Evolutionary conservation across 2,329 filamentous ascomycete species (phyloP), one percentile per base, ranked within the genome.

Genomic region (Diplodia sapinea): DNA sequence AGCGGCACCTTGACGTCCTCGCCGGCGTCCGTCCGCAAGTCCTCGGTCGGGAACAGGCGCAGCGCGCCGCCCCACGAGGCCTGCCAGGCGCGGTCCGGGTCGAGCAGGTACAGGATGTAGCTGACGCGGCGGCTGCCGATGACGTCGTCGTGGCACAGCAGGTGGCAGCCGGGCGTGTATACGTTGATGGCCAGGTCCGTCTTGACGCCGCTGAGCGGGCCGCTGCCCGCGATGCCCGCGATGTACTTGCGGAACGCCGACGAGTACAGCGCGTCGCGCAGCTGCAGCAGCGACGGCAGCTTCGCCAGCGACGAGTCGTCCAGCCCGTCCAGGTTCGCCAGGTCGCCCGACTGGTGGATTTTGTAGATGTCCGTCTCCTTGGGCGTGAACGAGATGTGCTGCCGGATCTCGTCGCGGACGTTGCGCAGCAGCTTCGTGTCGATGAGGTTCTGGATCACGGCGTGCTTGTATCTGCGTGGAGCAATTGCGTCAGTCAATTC

Each of bases 361-460:
- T 96, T 97, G 87, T 99, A 99, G 74, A 99, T 99, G 79, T 99
- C 95, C 57, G 95, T 99, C 81, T 99, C 95, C 80, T 99, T 99
- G 73, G 94, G 94, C 13, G 95, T 97, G 82, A 99, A 99, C 72
- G 92, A 89, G 72, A 99, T 91, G 76, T 97, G 94, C 72, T 91
- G 86, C 79, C 90, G 90, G 79, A 98, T 94, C 82, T 99, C 95
- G 75, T 86, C 82, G 76, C 95, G 93, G 69, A 99, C 95, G 66
- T 87, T 85, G 74, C 94, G 94, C 56, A 99, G 87, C 20, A 99
- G 89, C 57, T 84, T 79, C 73, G 94, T 90, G 79, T 95, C 84
- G 77, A 98, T 90, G 52, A 99, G 84, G 65, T 87, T 83, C 72
- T 88, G 85, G 76, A 99, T 97, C 63, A 99, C 94, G 73, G 91